Evolutionary conservation across 805 yeast species (phyloP), one percentile per base, ranked within the genome.

Genomic region (Naumovozyma dairenensis): DNA sequence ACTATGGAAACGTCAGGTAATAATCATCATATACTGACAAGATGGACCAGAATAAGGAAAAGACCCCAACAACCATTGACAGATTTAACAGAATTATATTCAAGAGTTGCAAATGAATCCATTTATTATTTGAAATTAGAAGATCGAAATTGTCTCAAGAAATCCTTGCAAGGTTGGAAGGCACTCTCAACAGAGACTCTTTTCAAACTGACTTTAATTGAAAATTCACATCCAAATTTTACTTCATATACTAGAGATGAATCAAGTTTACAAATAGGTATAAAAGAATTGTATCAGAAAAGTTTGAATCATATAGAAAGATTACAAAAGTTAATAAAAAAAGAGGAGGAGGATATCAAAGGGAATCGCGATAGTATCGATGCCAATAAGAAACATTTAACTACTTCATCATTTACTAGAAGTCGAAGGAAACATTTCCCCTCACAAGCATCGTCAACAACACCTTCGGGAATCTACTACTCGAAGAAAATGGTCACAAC

Each of bases 101-200:
- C 72, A 42, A 80, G 74, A 38, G 65, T 73, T 32, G 80, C 83
- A 32, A 72, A 72, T 45, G 65, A 62, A 38, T 68, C 83, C 4
- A 63, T 80, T 33, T 62, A 66, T 39, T 73, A 77, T 53, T 49
- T 76, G 32, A 64, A 73, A 3, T 50, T 74, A 14, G 86, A 80
- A 46, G 79, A 79, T 38, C 60, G 63, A 14, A 62, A 66, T 21
- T 65, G 69, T 15, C 53, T 65, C 29, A 69, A 65, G 32, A 72
- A 69, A 13, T 80, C 86, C 2, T 56, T 78, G 15, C 72, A 69
- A 38, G 87, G 87, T 2, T 80, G 89, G 87, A 79, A 75, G 43
- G 63, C 75, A 2, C 56, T 81, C n/a, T 83, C 77, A 41, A 74
- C 81, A 2, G 68, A 71, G 31, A 64, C 77, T 2, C 63, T 73